phyloP scores from a whole-genome alignment of 2,329 filamentous ascomycete genomes.

The Purpureocillium lavendulum region DNA sequence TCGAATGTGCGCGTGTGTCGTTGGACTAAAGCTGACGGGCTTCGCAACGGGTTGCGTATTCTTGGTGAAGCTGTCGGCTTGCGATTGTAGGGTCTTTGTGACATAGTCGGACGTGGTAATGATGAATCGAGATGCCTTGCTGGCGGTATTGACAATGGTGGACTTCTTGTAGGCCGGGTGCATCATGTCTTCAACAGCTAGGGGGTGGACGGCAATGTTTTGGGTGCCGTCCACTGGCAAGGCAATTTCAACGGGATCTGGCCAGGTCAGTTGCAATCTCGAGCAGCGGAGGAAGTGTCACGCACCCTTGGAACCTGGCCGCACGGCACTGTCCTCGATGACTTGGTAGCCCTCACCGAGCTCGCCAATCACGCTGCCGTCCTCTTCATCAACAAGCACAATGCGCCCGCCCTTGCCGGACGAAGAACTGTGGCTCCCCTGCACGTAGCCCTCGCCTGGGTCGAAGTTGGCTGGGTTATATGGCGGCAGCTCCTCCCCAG shows the following conservation, averaged over 20 bases:
- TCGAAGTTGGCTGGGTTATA: conserved; percentile 81
- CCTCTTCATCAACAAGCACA: conserved; percentile 89
- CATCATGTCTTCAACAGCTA: conserved; percentile 58
- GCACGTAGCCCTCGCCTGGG: conserved; percentile 70
- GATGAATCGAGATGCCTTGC: conserved; percentile 81
- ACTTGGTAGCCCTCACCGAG: conserved; percentile 74
- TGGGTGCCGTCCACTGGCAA: conserved; percentile 60
- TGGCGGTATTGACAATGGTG: conserved; percentile 76
- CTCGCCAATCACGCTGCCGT: conserved; percentile 92
- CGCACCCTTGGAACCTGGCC: conserved; percentile 84
- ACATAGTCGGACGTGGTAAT: conserved; percentile 79
- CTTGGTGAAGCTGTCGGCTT: conserved; percentile 73
- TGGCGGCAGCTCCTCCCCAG: conserved; percentile 39
- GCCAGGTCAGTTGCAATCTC: background rate
- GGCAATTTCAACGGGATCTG: conserved; percentile 70
- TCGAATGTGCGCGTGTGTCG: conserved; percentile 76
- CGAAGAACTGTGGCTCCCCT: conserved; percentile 47
- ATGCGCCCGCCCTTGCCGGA: conserved; percentile 60
- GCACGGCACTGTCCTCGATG: conserved; percentile 65
- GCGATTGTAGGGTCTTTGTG: conserved; percentile 65
- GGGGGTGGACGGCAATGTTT: conserved; percentile 57
- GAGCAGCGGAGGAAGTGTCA: conserved; percentile 8
- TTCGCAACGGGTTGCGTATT: conserved; percentile 70
- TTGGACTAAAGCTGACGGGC: conserved; percentile 79
- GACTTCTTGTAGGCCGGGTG: conserved; percentile 92